Base-by-base conservation (phyloP, 495 filamentous ascomycete species). In the Neurospora tetrasperma region DNA sequence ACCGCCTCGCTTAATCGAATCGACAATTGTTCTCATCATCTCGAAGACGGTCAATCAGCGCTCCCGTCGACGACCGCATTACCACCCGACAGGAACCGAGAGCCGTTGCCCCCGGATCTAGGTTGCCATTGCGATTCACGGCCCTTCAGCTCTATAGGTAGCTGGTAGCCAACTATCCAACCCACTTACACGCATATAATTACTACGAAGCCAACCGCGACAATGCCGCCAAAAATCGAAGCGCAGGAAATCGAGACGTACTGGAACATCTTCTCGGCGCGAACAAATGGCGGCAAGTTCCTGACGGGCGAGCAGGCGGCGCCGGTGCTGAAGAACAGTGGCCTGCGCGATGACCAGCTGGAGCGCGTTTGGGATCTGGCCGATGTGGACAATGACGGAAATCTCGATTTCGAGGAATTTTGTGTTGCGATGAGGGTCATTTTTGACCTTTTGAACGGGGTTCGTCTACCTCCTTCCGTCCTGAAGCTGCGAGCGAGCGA, bases 381-480 rank as follows among this genome's bases (percentile, higher is more conserved):
- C 70, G 96, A 99, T 81, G 93, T 99, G 70, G 96, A 99, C 80
- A 92, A 91, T 75, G 96, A 99, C 83, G 96, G 96, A 44, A 96
- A 94, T 80, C 83, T 99, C 42, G 96, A 99, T 84, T 99, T 99
- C 84, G 96, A 98, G 83, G 96, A 99, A 84, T 99, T 99, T 80
- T 99, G 96, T 79, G 96, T 99, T 68, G 96, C 96, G 35, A 98
- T 99, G 96, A 87, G 96, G 80, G 83, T 99, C 71, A 97, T 98
- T 71, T 99, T 97, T 79, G 96, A 99, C 81, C 79, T 98, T 69
- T 91, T 98, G 42, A 99, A 99, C 82, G 96, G 96, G 77, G 94
- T 96, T 75, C 18, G 68, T 46, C 46, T 70, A 43, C 39, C 23
- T 68, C 39, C 12, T 41, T 27, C 54, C 35, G 35, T 6, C 35